Evolutionary conservation across 2,329 filamentous ascomycete species (phyloP), one percentile per base, ranked within the genome.

Genomic region (Aspergillus aculeatinus): DNA sequence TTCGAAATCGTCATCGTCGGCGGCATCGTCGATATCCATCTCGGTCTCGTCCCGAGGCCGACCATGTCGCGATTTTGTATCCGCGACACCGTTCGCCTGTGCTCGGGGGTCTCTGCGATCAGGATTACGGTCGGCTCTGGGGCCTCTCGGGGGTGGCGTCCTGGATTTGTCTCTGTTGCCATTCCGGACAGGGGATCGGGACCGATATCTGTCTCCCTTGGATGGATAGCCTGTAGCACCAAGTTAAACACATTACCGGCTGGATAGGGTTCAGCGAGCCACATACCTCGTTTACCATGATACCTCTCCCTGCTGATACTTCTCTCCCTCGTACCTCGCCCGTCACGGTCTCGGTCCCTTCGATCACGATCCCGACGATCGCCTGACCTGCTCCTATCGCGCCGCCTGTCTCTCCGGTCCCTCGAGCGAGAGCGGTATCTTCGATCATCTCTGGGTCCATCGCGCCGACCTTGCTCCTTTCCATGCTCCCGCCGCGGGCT

Each of bases 1-100:
- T 72, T 89, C 81, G 55, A 88, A 86, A 63, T 89, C 87, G 63
- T 93, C 89, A 58, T 82, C 77, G 47, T 83, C 83, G 19, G 60
- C 67, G 39, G 81, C 78, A 10, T 79, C 78, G 10, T 85, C 82
- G 16, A 83, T 80, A 35, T 75, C 71, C 56, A 76, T 56, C 10
- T 72, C 73, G 71, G 75, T 68, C 65, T 70, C 63, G 65, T 75
- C 75, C 66, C 74, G 63, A 57, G 67, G 57, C 63, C 72, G 66
- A 19, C 55, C 60, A 7, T 58, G 6, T 58, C 42, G 51, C n/a
- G 57, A 52, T 35, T 64, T 68, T 23, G 64, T 57, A 12, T 69
- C 67, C 23, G 67, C 23, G 25, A 62, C 47, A 33, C 72, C 67
- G 63, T 72, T 72, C 48, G 66, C 49, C 33, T 65, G 65, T 54